Conservation (phyloP, 2,329 filamentous ascomycete genomes). For the Diplodia seriata region DNA sequence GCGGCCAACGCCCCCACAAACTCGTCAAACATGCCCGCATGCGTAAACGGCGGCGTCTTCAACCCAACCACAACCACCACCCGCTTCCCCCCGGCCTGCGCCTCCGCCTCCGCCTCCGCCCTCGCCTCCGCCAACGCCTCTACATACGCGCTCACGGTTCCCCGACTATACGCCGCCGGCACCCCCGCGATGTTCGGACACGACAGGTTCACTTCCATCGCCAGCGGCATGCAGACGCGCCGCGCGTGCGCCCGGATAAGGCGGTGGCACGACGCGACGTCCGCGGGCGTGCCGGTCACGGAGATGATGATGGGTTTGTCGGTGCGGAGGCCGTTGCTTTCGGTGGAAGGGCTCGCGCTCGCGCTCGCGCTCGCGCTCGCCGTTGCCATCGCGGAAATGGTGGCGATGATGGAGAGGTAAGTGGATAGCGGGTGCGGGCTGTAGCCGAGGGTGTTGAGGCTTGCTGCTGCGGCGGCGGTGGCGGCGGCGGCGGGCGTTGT, state of each 20-base stretch:
- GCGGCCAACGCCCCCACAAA: constrained; percentile 57
- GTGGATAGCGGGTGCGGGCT: constrained; percentile 66
- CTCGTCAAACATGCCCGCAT: constrained; percentile 67
- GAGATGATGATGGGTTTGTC: constrained; percentile 72
- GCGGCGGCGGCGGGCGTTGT: no score
- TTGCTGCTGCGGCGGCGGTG: constrained; percentile 36
- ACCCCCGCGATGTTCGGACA: constrained; percentile 76
- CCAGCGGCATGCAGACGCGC: constrained; percentile 57
- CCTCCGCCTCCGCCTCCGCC: no score
- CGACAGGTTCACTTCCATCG: constrained; percentile 78
- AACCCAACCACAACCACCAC: no score
- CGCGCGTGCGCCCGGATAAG: constrained; percentile 52
- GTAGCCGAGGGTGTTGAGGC: constrained; percentile 76
- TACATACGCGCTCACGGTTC: constrained; percentile 63
- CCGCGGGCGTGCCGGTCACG: constrained; percentile 68
- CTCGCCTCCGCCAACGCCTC: no score
- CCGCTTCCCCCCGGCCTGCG: no score
- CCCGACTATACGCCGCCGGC: constrained; percentile 71
- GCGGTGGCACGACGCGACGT: constrained; percentile 64
- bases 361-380: constrained; percentile 26
- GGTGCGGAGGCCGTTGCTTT: constrained; percentile 4
- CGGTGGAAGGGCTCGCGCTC: background rate
- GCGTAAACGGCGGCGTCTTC: constrained; percentile 78
- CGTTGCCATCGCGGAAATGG: constrained; percentile 50
- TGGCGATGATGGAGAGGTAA: constrained; percentile 65